Evolutionary conservation across 139 green algal species (phyloP).

Genomic region (Astrephomene gubernaculifera): DNA sequence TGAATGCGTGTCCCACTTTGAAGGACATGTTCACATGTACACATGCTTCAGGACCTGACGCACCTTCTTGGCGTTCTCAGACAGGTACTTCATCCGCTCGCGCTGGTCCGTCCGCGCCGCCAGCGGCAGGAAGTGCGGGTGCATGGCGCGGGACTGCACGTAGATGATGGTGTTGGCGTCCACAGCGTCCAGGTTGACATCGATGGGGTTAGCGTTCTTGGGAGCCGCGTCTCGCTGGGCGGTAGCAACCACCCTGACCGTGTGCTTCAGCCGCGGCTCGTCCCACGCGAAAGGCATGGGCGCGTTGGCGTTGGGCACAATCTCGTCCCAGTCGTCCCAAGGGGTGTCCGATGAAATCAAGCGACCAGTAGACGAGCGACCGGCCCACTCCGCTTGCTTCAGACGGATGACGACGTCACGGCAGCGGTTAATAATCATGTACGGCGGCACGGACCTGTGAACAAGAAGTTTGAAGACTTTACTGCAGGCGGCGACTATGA

Average conservation of each 20-base stretch:
- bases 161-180: constrained; percentile 17
- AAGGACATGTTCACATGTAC: too few species aligned
- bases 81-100: constrained; percentile 22
- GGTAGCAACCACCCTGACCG: constrained; percentile 8
- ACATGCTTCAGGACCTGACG: too few species aligned
- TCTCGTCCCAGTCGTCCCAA: constrained; percentile 48
- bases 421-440: constrained; percentile 85
- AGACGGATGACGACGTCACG: constrained; percentile 78
- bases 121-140: constrained; percentile 1
- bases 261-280: constrained; percentile 63
- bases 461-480: too few species aligned
- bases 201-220: constrained; percentile 9
- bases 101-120: neutral
- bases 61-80: constrained; percentile 42
- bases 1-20: too few species aligned
- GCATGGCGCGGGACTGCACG: neutral
- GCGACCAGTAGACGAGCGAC: neutral
- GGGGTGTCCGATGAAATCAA: neutral
- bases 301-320: constrained; percentile 6
- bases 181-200: constrained; percentile 19
- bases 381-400: constrained; percentile 57
- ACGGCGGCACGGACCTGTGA: constrained; percentile 69
- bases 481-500: too few species aligned
- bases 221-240: neutral
- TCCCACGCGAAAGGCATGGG: constrained; percentile 90